A percentile compares a stretch with the other conserved stretches of the same genome.
These are phyloP conservation scores for Monilinia vaccinii-corymbosi DNA, from an alignment of 2,329 filamentous ascomycete species.

Conservation along the genomic window DNA sequence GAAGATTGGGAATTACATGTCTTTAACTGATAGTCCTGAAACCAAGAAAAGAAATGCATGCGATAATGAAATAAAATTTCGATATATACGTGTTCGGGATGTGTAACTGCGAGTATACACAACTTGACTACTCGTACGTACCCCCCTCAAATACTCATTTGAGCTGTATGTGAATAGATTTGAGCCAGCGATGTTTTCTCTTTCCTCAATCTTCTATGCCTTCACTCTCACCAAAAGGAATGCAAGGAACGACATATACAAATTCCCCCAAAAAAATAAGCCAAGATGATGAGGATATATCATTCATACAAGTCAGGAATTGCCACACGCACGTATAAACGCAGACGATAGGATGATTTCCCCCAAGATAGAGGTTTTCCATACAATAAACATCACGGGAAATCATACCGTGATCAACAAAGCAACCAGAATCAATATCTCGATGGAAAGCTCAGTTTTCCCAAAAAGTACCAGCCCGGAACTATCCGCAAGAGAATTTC, in stretches of 20 bases:
- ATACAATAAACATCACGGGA: not conserved
- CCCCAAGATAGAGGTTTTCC: not conserved
- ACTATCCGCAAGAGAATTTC: not conserved
- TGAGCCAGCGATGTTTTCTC: not conserved
- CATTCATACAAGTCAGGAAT: too few species aligned
- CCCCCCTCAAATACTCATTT: not conserved
- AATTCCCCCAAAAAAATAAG: not conserved
- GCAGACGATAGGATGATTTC: not conserved
- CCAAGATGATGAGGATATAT: not conserved
- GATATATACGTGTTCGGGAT: too few species aligned
- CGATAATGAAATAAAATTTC: too few species aligned
- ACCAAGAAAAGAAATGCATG: too few species aligned
- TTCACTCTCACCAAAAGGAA: not conserved
- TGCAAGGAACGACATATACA: not conserved
- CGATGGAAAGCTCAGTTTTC: too few species aligned
- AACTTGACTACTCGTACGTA: too few species aligned
- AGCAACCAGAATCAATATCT: too few species aligned
- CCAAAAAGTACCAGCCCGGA: not conserved
- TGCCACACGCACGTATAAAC: too few species aligned
- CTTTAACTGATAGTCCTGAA: too few species aligned
- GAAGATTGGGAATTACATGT: too few species aligned
- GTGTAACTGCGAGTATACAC: not conserved
- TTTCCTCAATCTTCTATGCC: not conserved
- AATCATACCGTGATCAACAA: too few species aligned
- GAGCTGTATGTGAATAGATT: not conserved